Evolutionary conservation across 495 filamentous ascomycete species (phyloP).

Genomic region (Glarea lozoyensis): DNA sequence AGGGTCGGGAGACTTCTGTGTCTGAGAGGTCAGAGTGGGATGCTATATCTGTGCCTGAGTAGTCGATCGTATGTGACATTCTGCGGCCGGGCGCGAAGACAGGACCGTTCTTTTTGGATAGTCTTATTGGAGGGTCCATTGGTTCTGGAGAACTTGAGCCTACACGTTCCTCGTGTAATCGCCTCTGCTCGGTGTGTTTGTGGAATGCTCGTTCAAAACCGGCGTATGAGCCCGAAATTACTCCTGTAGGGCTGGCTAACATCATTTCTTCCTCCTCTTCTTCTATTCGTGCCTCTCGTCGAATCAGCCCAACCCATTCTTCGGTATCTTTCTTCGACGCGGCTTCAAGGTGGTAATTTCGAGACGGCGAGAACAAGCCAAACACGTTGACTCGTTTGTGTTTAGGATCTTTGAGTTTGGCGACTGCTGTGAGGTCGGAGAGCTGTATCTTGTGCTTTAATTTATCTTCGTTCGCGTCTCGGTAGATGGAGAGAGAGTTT

Average conservation of each 20-base stretch:
- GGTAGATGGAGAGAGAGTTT: constrained; percentile 92
- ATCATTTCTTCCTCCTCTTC: constrained; percentile 79
- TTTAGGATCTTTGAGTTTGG: constrained; percentile 79
- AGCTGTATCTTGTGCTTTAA: constrained; percentile 80
- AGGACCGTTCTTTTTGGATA: constrained; percentile 25
- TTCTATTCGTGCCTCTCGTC: constrained; percentile 68
- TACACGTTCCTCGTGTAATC: constrained; percentile 29
- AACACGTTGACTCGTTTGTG: constrained; percentile 73
- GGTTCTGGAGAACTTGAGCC: constrained; percentile 62
- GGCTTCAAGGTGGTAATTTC: constrained; percentile 85
- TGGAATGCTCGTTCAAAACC: constrained; percentile 18
- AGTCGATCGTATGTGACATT: constrained; percentile 46
- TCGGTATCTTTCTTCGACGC: constrained; percentile 62
- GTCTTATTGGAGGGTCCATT: constrained; percentile 30
- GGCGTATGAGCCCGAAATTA: constrained; percentile 8
- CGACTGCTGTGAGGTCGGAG: constrained; percentile 85
- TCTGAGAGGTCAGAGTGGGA: constrained; percentile 92
- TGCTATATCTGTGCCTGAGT: constrained; percentile 80
- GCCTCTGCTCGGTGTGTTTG: constrained; percentile 13
- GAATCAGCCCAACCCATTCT: constrained; percentile 80
- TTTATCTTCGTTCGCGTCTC: constrained; percentile 79
- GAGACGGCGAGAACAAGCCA: constrained; percentile 84
- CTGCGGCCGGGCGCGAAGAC: constrained; percentile 4
- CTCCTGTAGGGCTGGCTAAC: constrained; percentile 46
- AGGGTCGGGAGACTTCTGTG: constrained; percentile 34